Conservation (phyloP, 2,329 filamentous ascomycete genomes). For the Phaeosphaeria sp. region DNA sequence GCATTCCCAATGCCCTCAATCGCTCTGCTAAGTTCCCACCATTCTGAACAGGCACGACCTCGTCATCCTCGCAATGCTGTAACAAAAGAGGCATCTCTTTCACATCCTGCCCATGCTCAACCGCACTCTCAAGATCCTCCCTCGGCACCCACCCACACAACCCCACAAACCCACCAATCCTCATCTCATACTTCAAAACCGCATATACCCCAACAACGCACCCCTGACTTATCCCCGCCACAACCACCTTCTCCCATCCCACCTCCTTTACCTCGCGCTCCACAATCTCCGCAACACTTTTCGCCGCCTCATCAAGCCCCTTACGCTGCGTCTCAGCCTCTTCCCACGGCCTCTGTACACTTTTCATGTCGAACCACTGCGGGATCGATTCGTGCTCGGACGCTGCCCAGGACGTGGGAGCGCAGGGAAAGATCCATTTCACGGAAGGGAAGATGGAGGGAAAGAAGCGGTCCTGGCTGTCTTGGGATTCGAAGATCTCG, state of each 20-base stretch:
- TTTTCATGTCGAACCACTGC: conserved; percentile 63
- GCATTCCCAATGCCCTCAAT: too few species aligned
- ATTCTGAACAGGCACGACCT: conserved; percentile 49
- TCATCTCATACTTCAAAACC: too few species aligned
- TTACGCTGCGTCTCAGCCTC: conserved; percentile 53
- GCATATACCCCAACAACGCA: too few species aligned
- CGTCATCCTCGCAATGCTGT: conserved; percentile 52
- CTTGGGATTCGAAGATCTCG: conserved; percentile 49
- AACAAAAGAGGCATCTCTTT: conserved; percentile 52
- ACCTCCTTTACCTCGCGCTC: conserved; percentile 17
- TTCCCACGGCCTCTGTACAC: conserved; percentile 47
- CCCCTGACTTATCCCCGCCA: conserved; percentile 36
- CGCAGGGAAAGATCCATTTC: conserved; percentile 59
- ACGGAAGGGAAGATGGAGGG: conserved; percentile 47
- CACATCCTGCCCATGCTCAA: not conserved
- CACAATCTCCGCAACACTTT: conserved; percentile 31
- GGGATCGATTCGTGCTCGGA: conserved; percentile 32
- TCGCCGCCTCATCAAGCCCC: conserved; percentile 52
- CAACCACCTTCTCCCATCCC: conserved; percentile 14
- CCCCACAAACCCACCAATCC: conserved; percentile 26
- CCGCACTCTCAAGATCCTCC: conserved; percentile 3
- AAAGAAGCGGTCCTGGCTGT: conserved; percentile 33
- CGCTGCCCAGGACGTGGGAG: conserved; percentile 38
- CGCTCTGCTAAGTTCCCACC: too few species aligned
- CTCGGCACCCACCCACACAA: conserved; percentile 32